Conservation (phyloP, 495 filamentous ascomycete genomes). For the Penicillium ucsense region DNA sequence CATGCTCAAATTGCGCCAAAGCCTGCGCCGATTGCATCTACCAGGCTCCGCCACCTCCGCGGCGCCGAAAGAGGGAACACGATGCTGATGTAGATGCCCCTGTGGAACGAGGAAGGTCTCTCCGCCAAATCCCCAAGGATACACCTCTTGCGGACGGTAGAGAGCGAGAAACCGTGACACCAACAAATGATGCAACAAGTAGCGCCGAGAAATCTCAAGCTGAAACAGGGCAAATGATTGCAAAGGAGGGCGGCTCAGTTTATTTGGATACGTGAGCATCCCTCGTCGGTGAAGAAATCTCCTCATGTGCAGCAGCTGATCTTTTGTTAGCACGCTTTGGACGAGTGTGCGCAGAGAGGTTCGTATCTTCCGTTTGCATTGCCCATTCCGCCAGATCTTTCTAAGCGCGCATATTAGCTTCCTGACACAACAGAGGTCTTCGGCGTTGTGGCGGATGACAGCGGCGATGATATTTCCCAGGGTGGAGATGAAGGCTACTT, state of each 20-base stretch:
- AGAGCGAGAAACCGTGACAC: not conserved
- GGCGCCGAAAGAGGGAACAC: slow-evolving; percentile 48
- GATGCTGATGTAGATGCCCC: slow-evolving; percentile 33
- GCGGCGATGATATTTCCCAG: slow-evolving; percentile 8
- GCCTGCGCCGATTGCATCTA: slow-evolving; percentile 48
- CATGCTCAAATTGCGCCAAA: slow-evolving; percentile 58
- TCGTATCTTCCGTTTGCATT: not conserved
- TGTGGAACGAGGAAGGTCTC: slow-evolving; percentile 12
- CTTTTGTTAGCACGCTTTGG: slow-evolving; percentile 33
- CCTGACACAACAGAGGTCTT: slow-evolving; percentile 38
- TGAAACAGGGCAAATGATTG: slow-evolving; percentile 23
- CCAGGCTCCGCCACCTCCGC: slow-evolving; percentile 47
- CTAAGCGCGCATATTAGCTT: slow-evolving; percentile 21
- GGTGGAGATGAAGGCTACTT: slow-evolving; percentile 12
- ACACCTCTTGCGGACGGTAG: not conserved
- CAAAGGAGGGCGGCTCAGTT: slow-evolving; percentile 30
- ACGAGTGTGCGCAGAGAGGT: slow-evolving; percentile 44
- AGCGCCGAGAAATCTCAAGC: not conserved
- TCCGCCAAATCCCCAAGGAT: not conserved
- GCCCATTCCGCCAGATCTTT: not conserved
- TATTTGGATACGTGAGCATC: slow-evolving; percentile 38
- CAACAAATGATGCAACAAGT: not conserved
- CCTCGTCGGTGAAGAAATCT: not conserved
- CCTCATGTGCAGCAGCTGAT: slow-evolving; percentile 1
- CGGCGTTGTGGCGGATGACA: slow-evolving; percentile 15